A percentile compares a stretch with the other conserved stretches of the same genome.
Conservation (phyloP, 2,329 filamentous ascomycete genomes). For the Penicillium sumatraense region DNA sequence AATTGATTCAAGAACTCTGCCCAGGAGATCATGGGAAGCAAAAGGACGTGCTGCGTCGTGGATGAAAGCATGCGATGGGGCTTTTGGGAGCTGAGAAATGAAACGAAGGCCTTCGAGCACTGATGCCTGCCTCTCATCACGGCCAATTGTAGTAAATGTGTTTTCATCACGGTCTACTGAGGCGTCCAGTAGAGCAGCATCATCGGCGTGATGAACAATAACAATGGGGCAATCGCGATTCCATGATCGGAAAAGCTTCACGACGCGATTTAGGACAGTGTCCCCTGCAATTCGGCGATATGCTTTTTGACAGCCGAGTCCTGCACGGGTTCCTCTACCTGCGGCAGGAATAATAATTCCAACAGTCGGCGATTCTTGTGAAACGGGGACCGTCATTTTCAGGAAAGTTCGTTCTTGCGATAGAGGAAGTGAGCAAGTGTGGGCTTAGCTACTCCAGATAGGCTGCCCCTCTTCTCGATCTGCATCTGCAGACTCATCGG, state of each 20-base stretch:
- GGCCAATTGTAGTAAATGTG: slow-evolving; percentile 2
- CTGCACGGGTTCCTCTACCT: slow-evolving; percentile 13
- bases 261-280: slow-evolving; percentile 11
- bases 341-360: slow-evolving; percentile 12
- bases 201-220: slow-evolving; percentile 10
- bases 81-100: background rate
- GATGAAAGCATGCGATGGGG: slow-evolving; percentile 13
- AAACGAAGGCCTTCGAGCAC: slow-evolving; percentile 12
- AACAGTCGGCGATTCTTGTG: background rate
- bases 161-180: slow-evolving; percentile 8
- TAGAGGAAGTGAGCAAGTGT: background rate
- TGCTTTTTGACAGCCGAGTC: slow-evolving; percentile 11
- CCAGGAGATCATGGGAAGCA: slow-evolving; percentile 1
- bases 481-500: slow-evolving; percentile 3
- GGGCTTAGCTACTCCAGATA: background rate
- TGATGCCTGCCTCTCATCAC: slow-evolving; percentile 7
- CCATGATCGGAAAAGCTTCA: slow-evolving; percentile 13
- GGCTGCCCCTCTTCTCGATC: slow-evolving; percentile 9
- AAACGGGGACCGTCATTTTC: background rate
- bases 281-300: slow-evolving; percentile 12
- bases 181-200: slow-evolving; percentile 1
- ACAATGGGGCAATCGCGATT: slow-evolving; percentile 6
- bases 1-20: slow-evolving; percentile 1
- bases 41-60: slow-evolving; percentile 13
- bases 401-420: background rate